A percentile compares a stretch with the other conserved stretches of the same genome.
These are phyloP conservation scores for Wickerhamiella domercqiae DNA, from an alignment of 805 yeast species.

Conservation along the genomic window DNA sequence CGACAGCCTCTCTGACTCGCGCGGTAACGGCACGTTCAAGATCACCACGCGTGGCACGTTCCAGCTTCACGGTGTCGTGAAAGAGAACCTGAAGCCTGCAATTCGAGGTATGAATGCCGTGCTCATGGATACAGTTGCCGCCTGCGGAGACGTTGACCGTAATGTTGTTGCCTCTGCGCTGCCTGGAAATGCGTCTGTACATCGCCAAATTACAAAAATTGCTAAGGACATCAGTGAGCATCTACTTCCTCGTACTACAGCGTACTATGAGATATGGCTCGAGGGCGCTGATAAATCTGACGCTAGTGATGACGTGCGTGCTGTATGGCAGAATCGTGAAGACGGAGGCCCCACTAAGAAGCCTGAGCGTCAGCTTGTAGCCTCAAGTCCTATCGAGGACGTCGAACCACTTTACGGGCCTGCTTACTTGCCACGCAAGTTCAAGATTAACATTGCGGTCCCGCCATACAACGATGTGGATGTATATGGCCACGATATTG, in stretches of 20 bases:
- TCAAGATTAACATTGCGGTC: conserved; percentile 83
- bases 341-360: conserved; percentile 64
- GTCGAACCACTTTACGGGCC: conserved; percentile 81
- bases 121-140: conserved; percentile 87
- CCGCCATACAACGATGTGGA: conserved; percentile 96
- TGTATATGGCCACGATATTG: conserved; percentile 90
- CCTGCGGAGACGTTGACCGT: conserved; percentile 97
- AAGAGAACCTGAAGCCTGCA: conserved; percentile 75
- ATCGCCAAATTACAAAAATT: conserved; percentile 49
- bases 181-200: conserved; percentile 71
- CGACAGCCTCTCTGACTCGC: conserved; percentile 59
- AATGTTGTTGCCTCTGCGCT: conserved; percentile 88
- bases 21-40: conserved; percentile 89
- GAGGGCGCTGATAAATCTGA: conserved; percentile 48
- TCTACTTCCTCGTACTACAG: conserved; percentile 79
- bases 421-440: conserved; percentile 84
- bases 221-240: conserved; percentile 62
- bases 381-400: conserved; percentile 68
- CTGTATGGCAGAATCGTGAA: conserved; percentile 45
- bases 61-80: conserved; percentile 90
- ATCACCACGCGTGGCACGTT: conserved; percentile 93
- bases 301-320: conserved; percentile 50
- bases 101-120: conserved; percentile 86
- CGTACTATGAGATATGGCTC: conserved; percentile 94
- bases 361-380: conserved; percentile 50